These are phyloP conservation scores for Didymella sp. DNA, from an alignment of 2,329 filamentous ascomycete species.

Conservation along the genomic window DNA sequence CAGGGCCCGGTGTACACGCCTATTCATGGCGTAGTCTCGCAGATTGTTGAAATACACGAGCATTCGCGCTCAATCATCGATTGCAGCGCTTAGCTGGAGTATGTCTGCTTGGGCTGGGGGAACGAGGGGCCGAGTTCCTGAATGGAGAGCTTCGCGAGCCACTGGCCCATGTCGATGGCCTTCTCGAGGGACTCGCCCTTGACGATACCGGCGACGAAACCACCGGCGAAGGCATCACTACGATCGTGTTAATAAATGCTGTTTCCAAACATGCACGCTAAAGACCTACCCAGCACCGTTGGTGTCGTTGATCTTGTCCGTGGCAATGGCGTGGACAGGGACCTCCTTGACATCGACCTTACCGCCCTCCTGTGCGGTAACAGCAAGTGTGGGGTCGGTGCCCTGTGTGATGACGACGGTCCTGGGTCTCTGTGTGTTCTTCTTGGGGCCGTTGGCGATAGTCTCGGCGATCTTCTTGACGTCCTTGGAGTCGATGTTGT, in stretches of 20 bases:
- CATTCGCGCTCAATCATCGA: constrained; percentile 39
- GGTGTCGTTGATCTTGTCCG: constrained; percentile 87
- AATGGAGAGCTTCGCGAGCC: constrained; percentile 93
- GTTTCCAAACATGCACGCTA: not conserved
- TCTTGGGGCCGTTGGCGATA: constrained; percentile 89
- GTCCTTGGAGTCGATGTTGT: constrained; percentile 75
- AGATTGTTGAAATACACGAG: constrained; percentile 53
- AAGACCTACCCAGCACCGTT: constrained; percentile 78
- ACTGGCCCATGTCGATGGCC: constrained; percentile 90
- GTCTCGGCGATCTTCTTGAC: constrained; percentile 84
- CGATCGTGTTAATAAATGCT: constrained; percentile 25
- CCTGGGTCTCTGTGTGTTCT: constrained; percentile 82
- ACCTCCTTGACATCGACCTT: constrained; percentile 73
- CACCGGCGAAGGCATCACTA: constrained; percentile 93
- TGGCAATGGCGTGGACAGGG: constrained; percentile 79
- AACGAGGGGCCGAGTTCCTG: constrained; percentile 94
- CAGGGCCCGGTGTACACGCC: constrained; percentile 18
- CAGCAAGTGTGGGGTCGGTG: constrained; percentile 87
- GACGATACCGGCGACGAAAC: constrained; percentile 88
- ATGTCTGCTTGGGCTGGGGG: constrained; percentile 52
- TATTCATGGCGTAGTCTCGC: constrained; percentile 29
- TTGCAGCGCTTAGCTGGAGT: constrained; percentile 44
- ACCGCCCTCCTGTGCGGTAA: constrained; percentile 71
- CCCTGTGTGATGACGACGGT: constrained; percentile 94
- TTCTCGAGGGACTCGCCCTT: constrained; percentile 81